These are phyloP conservation scores for Moniliophthora roreri DNA, from an alignment of 1,284 basidiomycete species.

Conservation along the genomic window DNA sequence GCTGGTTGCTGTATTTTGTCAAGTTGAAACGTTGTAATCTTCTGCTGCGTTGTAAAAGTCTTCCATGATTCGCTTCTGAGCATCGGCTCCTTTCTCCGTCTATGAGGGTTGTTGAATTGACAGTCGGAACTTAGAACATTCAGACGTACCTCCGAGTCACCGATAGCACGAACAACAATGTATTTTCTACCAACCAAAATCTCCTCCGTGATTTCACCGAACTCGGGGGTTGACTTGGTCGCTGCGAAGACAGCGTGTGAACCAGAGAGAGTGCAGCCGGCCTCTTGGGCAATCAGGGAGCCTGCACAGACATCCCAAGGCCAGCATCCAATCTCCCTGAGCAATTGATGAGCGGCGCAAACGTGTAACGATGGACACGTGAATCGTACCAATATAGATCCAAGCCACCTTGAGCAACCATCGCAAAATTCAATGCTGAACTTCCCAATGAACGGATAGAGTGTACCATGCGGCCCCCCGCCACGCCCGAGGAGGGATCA, in stretches of 20 bases:
- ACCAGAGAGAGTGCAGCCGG: conserved; percentile 79
- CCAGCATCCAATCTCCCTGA: conserved; percentile 91
- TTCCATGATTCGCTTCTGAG: conserved; percentile 77
- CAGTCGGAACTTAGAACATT: conserved; percentile 1
- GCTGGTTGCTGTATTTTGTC: neutral
- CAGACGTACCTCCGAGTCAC: conserved; percentile 50
- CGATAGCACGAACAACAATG: conserved; percentile 74
- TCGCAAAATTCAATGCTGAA: conserved; percentile 81
- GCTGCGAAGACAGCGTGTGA: conserved; percentile 52
- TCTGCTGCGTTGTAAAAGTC: conserved; percentile 86
- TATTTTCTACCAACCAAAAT: conserved; percentile 87
- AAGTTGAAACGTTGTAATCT: conserved; percentile 40
- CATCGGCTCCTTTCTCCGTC: conserved; percentile 65
- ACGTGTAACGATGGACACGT: neutral
- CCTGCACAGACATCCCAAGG: conserved; percentile 95
- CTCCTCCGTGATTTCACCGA: conserved; percentile 63
- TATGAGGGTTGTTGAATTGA: conserved; percentile 22
- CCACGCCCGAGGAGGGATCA: conserved; percentile 61
- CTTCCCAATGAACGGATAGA: conserved; percentile 83
- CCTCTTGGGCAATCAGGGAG: conserved; percentile 90
- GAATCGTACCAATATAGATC: conserved; percentile 77
- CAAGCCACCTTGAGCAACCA: conserved; percentile 83
- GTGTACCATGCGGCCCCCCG: conserved; percentile 85
- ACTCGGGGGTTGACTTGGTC: conserved; percentile 30
- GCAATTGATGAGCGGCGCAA: neutral